Evolutionary conservation across 1,284 basidiomycete genomes (phyloP), one percentile per base, ranked within the genome.

Genomic region (Psilocybe mexicana): DNA sequence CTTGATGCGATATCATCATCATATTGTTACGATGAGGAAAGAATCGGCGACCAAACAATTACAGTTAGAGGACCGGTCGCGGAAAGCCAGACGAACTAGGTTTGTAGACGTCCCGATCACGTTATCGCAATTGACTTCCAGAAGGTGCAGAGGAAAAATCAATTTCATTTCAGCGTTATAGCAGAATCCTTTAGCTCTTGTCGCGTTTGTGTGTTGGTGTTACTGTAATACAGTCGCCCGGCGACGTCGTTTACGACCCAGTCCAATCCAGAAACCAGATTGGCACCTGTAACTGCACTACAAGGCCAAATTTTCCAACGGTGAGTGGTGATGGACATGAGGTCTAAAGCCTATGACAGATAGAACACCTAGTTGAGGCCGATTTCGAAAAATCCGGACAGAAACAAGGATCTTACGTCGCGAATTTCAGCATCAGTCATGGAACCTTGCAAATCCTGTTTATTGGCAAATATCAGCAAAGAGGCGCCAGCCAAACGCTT

Each of bases 401-500:
- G 52, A 57, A 60, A 55, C 60, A 60, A 36, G 61, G 62, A 50
- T 56, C 88, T 71, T 71, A 93, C 94, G 66, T 90, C 80, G 60
- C 87, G 81, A 64, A 99, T 96, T 75, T 98, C 93, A 45, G 80
- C 73, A 52, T 88, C 84, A 12, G 84, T 83, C 84, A 98, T 85
- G 0, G 96, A 91, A 28, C 95, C 94, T 42, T 84, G 82, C 36
- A 99, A 84, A 74, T 99, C 97, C 74, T 98, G 96, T 75, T 99
- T 99, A 76, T 99, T 99, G n/a, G 97, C 97, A 71, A 99, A 94
- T 50, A 99, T 88, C 43, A 99, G 83, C 51, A 99, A 82, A 14
- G 95, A 96, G 44, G 96, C 96, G 18, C 96, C 96, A 52, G 94
- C 88, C 43, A 99, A 77, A 66, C 96, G 83, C 93, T 98, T 61